These are phyloP conservation scores for Arxiozyma slooffiae DNA, from an alignment of 1,139 yeast genomes.

Conservation along the genomic window DNA sequence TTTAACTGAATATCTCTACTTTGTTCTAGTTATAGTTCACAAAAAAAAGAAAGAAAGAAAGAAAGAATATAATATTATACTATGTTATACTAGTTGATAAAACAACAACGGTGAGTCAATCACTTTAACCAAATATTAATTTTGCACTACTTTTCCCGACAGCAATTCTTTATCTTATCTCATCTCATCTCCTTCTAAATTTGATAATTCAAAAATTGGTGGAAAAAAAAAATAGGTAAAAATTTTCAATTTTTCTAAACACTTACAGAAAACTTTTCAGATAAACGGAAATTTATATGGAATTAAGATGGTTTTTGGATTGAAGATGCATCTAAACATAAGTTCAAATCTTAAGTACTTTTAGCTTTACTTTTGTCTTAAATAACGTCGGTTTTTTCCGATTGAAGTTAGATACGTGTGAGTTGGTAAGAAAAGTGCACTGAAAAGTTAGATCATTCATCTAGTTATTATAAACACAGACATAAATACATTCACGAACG, in stretches of 20 bases:
- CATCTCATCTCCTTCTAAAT: constrained; percentile 6
- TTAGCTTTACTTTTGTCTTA: no score
- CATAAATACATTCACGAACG: not conserved
- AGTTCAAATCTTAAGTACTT: not conserved
- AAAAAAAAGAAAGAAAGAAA: no score
- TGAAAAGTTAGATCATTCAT: not conserved
- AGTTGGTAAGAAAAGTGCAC: not conserved
- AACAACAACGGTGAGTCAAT: no score
- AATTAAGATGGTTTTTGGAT: not conserved
- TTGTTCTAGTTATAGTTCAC: not conserved
- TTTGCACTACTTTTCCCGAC: no score
- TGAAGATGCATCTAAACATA: not conserved
- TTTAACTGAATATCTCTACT: not conserved
- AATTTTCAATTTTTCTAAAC: not conserved
- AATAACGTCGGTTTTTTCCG: not conserved
- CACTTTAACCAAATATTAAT: not conserved
- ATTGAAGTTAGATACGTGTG: not conserved
- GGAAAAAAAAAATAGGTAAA: not conserved
- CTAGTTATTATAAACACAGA: not conserved
- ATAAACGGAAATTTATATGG: not conserved
- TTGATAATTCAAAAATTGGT: not conserved
- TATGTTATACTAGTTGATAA: no score
- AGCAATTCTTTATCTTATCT: not conserved
- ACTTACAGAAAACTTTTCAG: not conserved
- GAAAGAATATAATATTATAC: no score